Conservation (phyloP, 108 stramenopile genomes). For the Fragilaria radians region DNA sequence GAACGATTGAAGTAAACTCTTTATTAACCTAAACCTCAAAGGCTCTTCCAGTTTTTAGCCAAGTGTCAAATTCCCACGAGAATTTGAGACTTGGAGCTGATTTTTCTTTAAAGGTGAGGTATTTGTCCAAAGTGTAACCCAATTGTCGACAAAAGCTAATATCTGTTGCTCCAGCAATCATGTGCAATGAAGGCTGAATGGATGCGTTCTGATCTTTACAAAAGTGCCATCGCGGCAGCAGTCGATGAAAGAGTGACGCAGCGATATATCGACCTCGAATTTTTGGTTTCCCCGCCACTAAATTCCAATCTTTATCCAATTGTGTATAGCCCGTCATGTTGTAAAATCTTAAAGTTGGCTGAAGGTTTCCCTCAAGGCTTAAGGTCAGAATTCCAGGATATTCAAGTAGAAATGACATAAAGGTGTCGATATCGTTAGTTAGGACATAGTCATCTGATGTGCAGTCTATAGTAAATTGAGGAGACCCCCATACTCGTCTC, state of each 20-base stretch:
- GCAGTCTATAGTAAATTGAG: not conserved
- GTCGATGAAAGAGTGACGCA: slow-evolving; percentile 68
- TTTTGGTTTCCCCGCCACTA: not conserved
- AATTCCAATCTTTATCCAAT: slow-evolving; percentile 40
- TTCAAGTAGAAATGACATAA: slow-evolving; percentile 31
- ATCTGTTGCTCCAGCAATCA: slow-evolving; percentile 60
- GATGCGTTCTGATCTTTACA: slow-evolving; percentile 14
- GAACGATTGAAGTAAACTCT: no score
- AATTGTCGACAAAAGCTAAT: slow-evolving; percentile 51
- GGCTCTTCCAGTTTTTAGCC: slow-evolving; percentile 74
- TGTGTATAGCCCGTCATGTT: slow-evolving; percentile 70
- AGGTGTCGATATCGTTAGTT: not conserved
- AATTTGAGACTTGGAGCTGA: slow-evolving; percentile 73
- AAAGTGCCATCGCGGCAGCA: slow-evolving; percentile 78
- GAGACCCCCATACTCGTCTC: slow-evolving; percentile 43
- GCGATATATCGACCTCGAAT: slow-evolving; percentile 73
- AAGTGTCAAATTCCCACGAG: slow-evolving; percentile 65
- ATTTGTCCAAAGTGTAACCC: slow-evolving; percentile 37
- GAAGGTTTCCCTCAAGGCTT: slow-evolving; percentile 65
- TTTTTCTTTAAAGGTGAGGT: slow-evolving; percentile 39
- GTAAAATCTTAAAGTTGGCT: slow-evolving; percentile 68
- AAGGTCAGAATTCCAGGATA: slow-evolving; percentile 71
- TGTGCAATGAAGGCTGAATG: slow-evolving; percentile 47
- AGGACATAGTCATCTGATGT: not conserved
- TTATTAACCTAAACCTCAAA: slow-evolving; percentile 41